Conservation (phyloP, 192 early-diverging fungal species). For the Backusella westeae region DNA sequence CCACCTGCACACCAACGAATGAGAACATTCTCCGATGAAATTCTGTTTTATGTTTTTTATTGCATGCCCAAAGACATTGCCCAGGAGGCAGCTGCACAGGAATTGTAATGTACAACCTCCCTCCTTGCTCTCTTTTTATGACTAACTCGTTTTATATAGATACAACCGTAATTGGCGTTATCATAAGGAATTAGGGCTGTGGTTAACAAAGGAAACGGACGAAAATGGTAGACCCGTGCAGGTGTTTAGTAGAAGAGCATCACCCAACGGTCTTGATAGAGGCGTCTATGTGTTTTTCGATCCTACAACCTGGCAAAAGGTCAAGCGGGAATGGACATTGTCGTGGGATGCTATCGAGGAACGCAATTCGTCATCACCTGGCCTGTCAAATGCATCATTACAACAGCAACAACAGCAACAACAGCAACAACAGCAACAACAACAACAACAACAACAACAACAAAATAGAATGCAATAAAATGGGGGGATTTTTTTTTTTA, state of each 20-base stretch:
- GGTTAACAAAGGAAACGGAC: constrained; percentile 82
- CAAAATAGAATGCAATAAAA: not conserved
- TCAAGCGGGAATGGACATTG: constrained; percentile 87
- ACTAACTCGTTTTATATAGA: constrained; percentile 13
- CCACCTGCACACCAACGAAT: constrained; percentile 75
- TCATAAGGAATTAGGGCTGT: constrained; percentile 91
- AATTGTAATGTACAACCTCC: constrained; percentile 56
- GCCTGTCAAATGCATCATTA: not conserved
- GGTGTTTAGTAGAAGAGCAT: constrained; percentile 49
- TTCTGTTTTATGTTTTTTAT: constrained; percentile 98
- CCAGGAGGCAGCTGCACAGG: constrained; percentile 92
- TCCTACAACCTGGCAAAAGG: constrained; percentile 82
- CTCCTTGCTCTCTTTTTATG: too few relatives aligned
- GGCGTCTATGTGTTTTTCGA: constrained; percentile 94
- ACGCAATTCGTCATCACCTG: constrained; percentile 37
- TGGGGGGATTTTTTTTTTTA: not conserved
- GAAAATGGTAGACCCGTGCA: constrained; percentile 47
- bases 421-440: not conserved
- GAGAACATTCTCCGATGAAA: constrained; percentile 78
- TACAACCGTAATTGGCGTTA: constrained; percentile 93
- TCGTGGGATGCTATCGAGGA: constrained; percentile 91
- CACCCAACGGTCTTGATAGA: constrained; percentile 63
- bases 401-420: not conserved
- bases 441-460: not conserved
- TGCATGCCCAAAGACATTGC: constrained; percentile 89